A percentile compares a stretch with the other conserved stretches of the same genome.
phyloP scores from a whole-genome alignment of 1,284 basidiomycete genomes.

The Fistulina hepatica region DNA sequence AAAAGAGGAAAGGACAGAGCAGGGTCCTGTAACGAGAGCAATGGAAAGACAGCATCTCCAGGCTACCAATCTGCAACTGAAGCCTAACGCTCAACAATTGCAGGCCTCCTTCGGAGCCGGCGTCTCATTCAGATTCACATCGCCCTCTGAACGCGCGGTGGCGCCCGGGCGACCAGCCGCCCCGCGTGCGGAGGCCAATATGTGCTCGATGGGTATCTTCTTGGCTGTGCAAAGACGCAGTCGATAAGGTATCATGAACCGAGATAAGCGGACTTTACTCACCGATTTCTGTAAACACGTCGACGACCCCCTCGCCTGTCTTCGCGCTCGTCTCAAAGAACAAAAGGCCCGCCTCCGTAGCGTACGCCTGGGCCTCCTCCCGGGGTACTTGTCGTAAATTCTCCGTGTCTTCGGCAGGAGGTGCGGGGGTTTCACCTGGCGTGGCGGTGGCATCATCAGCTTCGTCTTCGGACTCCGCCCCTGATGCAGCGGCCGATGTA shows the following conservation, averaged over 20 bases:
- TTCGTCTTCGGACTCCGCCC: conserved; percentile 68
- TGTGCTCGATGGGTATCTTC: conserved; percentile 92
- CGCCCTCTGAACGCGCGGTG: conserved; percentile 40
- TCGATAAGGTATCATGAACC: conserved; percentile 6
- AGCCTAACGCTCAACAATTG: conserved; percentile 48
- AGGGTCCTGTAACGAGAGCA: no score
- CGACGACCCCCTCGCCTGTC: conserved; percentile 93
- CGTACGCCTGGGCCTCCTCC: conserved; percentile 95
- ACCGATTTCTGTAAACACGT: conserved; percentile 99
- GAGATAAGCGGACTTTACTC: conserved; percentile 11
- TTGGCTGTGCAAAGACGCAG: conserved; percentile 49
- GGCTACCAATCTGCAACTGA: no score
- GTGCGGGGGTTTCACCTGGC: conserved; percentile 47
- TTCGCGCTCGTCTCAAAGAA: conserved; percentile 99
- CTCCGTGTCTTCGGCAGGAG: conserved; percentile 45
- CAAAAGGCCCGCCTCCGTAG: conserved; percentile 82
- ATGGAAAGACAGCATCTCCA: no score
- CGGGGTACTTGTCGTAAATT: conserved; percentile 78
- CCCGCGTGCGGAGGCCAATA: conserved; percentile 69
- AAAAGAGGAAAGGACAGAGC: no score
- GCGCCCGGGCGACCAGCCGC: conserved; percentile 49
- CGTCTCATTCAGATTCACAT: conserved; percentile 67
- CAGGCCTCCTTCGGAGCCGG: conserved; percentile 66
- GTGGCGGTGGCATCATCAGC: conserved; percentile 82
- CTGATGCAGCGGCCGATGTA: conserved; percentile 35